phyloP scores from a whole-genome alignment of 345 rosid species.

The Salix caprea region DNA sequence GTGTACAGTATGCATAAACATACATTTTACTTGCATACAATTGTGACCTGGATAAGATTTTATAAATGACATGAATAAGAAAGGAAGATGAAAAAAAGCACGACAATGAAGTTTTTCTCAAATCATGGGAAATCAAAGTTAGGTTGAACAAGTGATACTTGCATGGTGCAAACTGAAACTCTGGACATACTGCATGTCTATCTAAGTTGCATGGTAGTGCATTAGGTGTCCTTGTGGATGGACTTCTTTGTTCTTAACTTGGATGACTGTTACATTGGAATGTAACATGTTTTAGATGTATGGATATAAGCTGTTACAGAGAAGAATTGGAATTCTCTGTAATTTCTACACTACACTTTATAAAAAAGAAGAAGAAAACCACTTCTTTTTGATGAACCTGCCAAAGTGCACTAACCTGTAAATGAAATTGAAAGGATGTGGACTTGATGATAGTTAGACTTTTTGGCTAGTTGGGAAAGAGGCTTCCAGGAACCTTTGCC shows the following conservation, averaged over 20 bases:
- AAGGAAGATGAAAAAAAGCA: background rate
- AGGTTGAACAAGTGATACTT: no score
- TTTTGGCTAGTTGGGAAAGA: background rate
- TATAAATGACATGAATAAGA: background rate
- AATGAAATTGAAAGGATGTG: background rate
- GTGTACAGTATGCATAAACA: background rate
- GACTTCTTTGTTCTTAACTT: background rate
- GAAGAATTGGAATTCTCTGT: background rate
- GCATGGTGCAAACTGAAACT: no score
- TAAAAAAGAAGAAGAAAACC: background rate
- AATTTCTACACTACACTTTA: background rate
- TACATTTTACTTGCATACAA: background rate
- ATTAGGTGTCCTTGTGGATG: background rate
- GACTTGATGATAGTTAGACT: background rate
- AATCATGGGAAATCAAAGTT: no score
- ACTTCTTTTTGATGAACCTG: background rate
- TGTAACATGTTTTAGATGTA: background rate
- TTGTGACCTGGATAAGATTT: background rate
- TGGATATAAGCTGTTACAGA: background rate
- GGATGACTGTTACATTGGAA: background rate
- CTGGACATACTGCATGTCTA: no score
- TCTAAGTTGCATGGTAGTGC: background rate
- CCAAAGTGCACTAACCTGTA: background rate
- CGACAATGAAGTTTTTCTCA: no score
- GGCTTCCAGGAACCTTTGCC: background rate